Evolutionary conservation across 2,329 filamentous ascomycete species (phyloP).

Genomic region (Fusarium drepaniforme): DNA sequence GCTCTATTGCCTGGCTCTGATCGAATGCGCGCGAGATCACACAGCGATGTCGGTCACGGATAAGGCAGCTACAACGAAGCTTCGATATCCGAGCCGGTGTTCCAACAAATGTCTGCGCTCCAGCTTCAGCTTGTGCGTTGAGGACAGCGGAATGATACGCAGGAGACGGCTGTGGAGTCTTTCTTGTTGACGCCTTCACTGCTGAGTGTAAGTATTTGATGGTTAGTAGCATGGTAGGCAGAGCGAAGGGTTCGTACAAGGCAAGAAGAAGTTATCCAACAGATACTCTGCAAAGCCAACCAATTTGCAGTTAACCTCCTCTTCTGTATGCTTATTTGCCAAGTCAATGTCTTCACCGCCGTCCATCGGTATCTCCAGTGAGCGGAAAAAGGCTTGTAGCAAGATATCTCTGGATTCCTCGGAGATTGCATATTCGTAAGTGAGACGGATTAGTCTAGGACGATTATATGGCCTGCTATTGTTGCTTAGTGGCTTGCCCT

Average conservation of each 20-base stretch:
- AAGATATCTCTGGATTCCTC: background rate
- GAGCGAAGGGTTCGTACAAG: background rate
- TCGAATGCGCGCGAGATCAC: slow-evolving; percentile 24
- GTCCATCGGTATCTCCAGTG: background rate
- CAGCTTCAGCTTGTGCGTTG: slow-evolving; percentile 5
- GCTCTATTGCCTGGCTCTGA: slow-evolving; percentile 2
- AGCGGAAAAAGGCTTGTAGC: background rate
- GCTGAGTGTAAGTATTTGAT: background rate
- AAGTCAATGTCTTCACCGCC: background rate
- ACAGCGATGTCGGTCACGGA: slow-evolving; percentile 22
- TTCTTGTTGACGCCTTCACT: slow-evolving; percentile 22
- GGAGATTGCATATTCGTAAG: background rate
- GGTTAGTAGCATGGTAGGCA: background rate
- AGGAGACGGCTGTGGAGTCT: slow-evolving; percentile 18
- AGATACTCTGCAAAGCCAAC: background rate
- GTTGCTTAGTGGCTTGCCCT: background rate
- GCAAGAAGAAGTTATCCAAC: background rate
- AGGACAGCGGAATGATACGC: slow-evolving; percentile 18
- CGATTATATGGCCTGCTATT: background rate
- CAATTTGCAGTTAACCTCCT: background rate
- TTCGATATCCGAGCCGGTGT: slow-evolving; percentile 12
- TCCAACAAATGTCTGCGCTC: slow-evolving; percentile 13
- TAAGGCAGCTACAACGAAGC: slow-evolving; percentile 14
- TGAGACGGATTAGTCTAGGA: background rate
- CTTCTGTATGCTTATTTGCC: background rate